These are phyloP conservation scores for Diaporthe citrichinensis DNA, from an alignment of 2,329 filamentous ascomycete genomes.

Conservation along the genomic window DNA sequence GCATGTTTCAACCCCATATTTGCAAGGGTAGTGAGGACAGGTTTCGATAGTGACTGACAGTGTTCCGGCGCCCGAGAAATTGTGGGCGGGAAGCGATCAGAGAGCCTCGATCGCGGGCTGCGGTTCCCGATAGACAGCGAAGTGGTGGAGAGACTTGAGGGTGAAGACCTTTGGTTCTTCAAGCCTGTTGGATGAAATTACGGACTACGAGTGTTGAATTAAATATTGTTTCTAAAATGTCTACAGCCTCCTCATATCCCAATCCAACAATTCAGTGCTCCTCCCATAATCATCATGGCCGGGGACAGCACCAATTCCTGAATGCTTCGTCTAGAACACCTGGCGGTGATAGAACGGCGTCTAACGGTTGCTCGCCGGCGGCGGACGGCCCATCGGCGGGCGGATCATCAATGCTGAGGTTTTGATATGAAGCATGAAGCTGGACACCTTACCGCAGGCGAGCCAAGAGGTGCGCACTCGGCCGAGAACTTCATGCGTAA, in stretches of 20 bases:
- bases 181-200: too few species aligned
- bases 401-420: slow-evolving; percentile 4
- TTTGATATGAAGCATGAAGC: slow-evolving; percentile 21
- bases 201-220: not conserved
- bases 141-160: not conserved
- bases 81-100: not conserved
- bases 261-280: not conserved
- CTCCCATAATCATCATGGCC: not conserved
- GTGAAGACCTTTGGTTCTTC: not conserved
- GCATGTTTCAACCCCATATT: slow-evolving; percentile 27
- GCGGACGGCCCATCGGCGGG: slow-evolving; percentile 22
- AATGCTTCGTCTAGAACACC: not conserved
- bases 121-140: slow-evolving; percentile 15
- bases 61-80: slow-evolving; percentile 8
- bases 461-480: slow-evolving; percentile 6
- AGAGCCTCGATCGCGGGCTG: not conserved
- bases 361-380: slow-evolving; percentile 6
- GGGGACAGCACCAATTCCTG: too few species aligned
- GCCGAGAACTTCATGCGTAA: slow-evolving; percentile 28
- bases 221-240: not conserved
- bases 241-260: not conserved
- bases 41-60: not conserved
- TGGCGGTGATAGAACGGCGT: not conserved
- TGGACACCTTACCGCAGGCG: slow-evolving; percentile 20
- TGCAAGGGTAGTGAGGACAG: not conserved